Evolutionary conservation across 2,329 filamentous ascomycete species (phyloP), one percentile per base, ranked within the genome.

Genomic region (Stagonosporopsis vannaccii): DNA sequence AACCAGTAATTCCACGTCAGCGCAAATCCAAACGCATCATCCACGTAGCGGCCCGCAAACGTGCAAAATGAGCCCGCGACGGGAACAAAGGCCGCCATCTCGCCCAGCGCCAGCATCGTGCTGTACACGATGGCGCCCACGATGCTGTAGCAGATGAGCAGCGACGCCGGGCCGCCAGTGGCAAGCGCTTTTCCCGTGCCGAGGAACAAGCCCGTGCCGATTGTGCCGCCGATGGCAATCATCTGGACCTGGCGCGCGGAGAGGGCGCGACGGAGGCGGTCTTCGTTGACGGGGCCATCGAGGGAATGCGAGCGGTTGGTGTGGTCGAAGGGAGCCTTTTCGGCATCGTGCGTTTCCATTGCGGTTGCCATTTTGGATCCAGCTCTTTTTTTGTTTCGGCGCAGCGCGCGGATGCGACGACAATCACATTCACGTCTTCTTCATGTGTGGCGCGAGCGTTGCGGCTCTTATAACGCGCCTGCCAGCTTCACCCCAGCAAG

Each of bases 201-300:
- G 62, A 86, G 82, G 66, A 86, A 86, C 70, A 86, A 82, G 65
- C 84, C 84, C 59, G 84, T 84, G 63, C 84, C 84, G 56, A 86
- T 86, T 11, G 83, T 84, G 51, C 84, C 84, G 59, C 84, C 84
- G 15, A 86, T 85, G 49, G 84, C 82, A 68, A 86, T 86, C 84
- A 86, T 86, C 70, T 86, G 82, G 48, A 86, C 75, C 67, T 86
- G 84, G 49, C 84, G 79, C 39, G 77, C 64, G 11, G 61, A 65
- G 15, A 71, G 65, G 8, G 66, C 64, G 45, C 68, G 66, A 17
- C 63, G 62, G 19, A 70, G 45, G 22, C 61, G 62, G 51, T 70
- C 68, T 48, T 67, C 68, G 13, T 67, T 65, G 51, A 70, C 44
- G 12, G 59, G 17, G 4, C 11, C 53, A 46, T 56, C 6, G 28